Evolutionary conservation across 176 grass and related monocot species (phyloP).

Genomic region (Phragmites australis): DNA sequence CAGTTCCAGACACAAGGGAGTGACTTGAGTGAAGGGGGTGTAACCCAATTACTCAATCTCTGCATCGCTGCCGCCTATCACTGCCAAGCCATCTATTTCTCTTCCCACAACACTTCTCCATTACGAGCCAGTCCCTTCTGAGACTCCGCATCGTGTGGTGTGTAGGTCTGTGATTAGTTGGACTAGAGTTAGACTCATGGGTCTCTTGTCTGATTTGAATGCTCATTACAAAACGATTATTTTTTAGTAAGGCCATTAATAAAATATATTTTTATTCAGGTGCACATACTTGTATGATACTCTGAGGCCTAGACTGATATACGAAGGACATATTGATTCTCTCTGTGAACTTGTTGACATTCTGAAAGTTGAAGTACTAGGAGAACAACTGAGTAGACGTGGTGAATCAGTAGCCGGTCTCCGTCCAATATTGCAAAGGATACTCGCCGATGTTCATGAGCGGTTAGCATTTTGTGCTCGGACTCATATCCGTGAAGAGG

Average conservation of each 20-base stretch:
- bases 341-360: conserved; percentile 94
- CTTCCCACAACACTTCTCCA: not conserved
- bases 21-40: not conserved
- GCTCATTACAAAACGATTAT: not conserved
- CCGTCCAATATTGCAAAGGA: conserved; percentile 83
- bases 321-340: conserved; percentile 90
- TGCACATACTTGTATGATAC: conserved; percentile 96
- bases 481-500: conserved; percentile 92
- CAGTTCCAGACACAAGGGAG: not conserved
- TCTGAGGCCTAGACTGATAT: conserved; percentile 88
- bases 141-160: not conserved
- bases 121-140: not conserved
- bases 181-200: not conserved
- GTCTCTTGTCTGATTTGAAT: conserved; percentile 7
- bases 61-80: not conserved
- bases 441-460: conserved; percentile 94
- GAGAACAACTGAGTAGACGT: conserved; percentile 73
- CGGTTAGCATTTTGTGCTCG: conserved; percentile 94
- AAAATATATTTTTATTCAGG: conserved; percentile 47
- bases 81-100: not conserved
- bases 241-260: conserved; percentile 15
- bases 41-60: not conserved
- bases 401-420: conserved; percentile 76
- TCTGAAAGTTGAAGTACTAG: conserved; percentile 93
- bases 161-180: not conserved